phyloP scores from a whole-genome alignment of 345 rosid genomes.

The Clarkia xantiana region DNA sequence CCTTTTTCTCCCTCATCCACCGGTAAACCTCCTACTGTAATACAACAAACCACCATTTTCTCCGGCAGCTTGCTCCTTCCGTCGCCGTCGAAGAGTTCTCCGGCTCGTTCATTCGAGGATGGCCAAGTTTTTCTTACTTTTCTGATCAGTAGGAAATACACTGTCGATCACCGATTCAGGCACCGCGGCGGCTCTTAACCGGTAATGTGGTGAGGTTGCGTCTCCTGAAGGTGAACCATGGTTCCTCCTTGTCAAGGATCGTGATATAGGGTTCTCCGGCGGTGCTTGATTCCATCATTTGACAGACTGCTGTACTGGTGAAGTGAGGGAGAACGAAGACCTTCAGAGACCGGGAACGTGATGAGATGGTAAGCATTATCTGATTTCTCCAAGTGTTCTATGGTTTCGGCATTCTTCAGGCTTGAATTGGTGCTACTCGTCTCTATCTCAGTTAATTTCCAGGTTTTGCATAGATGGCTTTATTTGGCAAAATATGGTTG shows the following conservation, averaged over 20 bases:
- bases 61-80: constrained; percentile 13
- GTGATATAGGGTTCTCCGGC: constrained; percentile 63
- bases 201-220: constrained; percentile 57
- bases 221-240: constrained; percentile 18
- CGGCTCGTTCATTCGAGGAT: background rate
- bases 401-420: background rate
- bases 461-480: too few relatives aligned
- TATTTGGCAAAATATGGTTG: too few relatives aligned
- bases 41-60: constrained; percentile 29
- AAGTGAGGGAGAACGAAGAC: constrained; percentile 40
- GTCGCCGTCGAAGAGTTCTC: background rate
- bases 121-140: background rate
- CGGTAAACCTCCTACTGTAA: constrained; percentile 16
- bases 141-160: constrained; percentile 16
- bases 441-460: too few relatives aligned
- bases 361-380: constrained; percentile 69
- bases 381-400: background rate
- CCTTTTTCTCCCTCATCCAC: constrained; percentile 11
- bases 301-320: constrained; percentile 12
- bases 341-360: constrained; percentile 31
- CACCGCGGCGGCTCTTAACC: background rate
- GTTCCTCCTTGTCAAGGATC: constrained; percentile 23
- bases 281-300: constrained; percentile 10
- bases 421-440: background rate
- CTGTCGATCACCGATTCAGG: constrained; percentile 33